Evolutionary conservation across 306 rosid genomes (phyloP), one percentile per base, ranked within the genome.

Genomic region (Cotoneaster glaucophyllus): DNA sequence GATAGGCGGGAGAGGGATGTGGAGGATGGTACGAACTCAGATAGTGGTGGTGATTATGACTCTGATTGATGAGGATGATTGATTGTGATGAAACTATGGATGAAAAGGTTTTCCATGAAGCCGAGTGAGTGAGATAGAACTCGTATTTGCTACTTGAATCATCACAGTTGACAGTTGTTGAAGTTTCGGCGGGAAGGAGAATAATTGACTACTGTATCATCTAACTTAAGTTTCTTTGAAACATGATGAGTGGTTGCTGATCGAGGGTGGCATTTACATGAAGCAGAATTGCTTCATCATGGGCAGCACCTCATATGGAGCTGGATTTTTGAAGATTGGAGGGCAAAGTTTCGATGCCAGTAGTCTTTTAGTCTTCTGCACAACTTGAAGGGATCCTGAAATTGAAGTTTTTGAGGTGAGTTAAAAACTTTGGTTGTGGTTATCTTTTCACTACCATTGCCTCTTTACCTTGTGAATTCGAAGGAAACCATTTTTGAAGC

Each of bases 1-100:
- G 74, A 8, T 29, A 67, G 39, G 66, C 78, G 32, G 59, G 79
- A 41, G 28, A 73, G 50, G 83, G 86, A 79, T 61, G 71, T 17
- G 62, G 85, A 75, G 77, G 85, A 73, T 73, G 81, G 76, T 79
- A 77, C 77, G 76, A 48, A 78, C 19, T 77, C 79, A 1, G 81
- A 80, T 45, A 13, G 70, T 37, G 87, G 73, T 67, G 79, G 81
- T 74, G 92, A 81, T 74, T 78, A 64, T 78, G 96, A 78, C 25
- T 84, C 90, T 5, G 78, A 79, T 80, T 69, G 86, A 85, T 50
- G 90, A 81, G 15, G 89, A 77, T 45, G 83, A 79, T 70, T 1
- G 79, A 65, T 64, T 64, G 64, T 71, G 85, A 78, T 4, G 82
- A 83, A 77, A 72, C 48, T 58, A 28, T 70, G 76, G 79, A 76